Conservation (phyloP, 2,329 filamentous ascomycete genomes). For the Acrocalymma vagum region DNA sequence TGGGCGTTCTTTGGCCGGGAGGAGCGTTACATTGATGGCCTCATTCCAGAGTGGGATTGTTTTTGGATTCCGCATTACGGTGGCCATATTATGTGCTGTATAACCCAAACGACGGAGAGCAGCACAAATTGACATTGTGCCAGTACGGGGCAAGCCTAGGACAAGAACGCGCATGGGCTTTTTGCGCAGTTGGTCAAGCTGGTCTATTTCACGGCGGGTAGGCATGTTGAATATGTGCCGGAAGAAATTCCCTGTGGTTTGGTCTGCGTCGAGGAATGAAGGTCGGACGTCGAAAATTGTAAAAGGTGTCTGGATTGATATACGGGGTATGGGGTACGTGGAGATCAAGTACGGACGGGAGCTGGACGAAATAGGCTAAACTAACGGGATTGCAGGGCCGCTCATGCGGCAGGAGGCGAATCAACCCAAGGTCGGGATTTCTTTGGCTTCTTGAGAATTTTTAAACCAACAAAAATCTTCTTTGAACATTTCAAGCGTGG, state of each 20-base stretch:
- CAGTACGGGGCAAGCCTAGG: constrained; percentile 74
- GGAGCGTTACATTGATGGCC: constrained; percentile 33
- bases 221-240: constrained; percentile 11
- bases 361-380: constrained; percentile 33
- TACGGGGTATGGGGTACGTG: neutral
- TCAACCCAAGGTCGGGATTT: no score
- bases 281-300: neutral
- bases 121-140: constrained; percentile 63
- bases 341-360: constrained; percentile 7
- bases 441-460: no score
- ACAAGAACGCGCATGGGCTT: constrained; percentile 78
- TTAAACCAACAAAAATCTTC: no score
- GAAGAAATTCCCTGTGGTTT: neutral
- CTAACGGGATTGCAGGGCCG: constrained; percentile 12
- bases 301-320: neutral
- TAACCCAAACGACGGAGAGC: constrained; percentile 56
- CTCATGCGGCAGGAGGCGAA: no score
- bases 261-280: constrained; percentile 7
- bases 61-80: constrained; percentile 24
- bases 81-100: constrained; percentile 33
- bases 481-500: no score
- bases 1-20: constrained; percentile 22
- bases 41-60: constrained; percentile 38
- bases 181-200: constrained; percentile 68
- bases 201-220: constrained; percentile 61